Evolutionary conservation across 2,329 filamentous ascomycete genomes (phyloP).

Genomic region (Colletotrichum sp.): DNA sequence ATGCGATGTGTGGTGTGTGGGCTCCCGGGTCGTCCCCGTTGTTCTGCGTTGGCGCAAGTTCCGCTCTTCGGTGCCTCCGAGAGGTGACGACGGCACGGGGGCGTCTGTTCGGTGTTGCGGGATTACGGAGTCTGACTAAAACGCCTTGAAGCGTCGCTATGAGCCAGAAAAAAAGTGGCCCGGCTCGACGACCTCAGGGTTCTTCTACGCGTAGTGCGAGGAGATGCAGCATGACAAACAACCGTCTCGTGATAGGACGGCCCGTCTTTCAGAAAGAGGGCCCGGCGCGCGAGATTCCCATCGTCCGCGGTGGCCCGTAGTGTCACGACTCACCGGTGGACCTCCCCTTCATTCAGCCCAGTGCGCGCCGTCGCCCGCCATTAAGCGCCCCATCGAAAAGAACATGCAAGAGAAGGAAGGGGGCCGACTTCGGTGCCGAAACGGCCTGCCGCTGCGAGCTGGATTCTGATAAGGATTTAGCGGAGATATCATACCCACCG

Average conservation of each 20-base stretch:
- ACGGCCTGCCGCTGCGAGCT: not conserved
- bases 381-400: not conserved
- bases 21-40: not conserved
- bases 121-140: not conserved
- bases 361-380: not conserved
- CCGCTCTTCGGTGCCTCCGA: slow-evolving; percentile 20
- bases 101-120: not conserved
- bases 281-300: not conserved
- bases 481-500: not conserved
- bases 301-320: not conserved
- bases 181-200: not conserved
- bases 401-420: not conserved
- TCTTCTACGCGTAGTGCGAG: not conserved
- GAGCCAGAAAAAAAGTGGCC: not conserved
- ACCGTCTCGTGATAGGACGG: not conserved
- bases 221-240: not conserved
- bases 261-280: not conserved
- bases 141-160: not conserved
- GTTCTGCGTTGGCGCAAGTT: slow-evolving; percentile 10
- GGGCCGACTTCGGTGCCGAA: slow-evolving; percentile 5
- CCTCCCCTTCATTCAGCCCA: not conserved
- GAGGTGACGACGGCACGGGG: not conserved
- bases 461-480: slow-evolving; percentile 10
- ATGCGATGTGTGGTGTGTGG: not conserved
- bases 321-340: not conserved